Conservation (phyloP, 305 asterid species). For the Andrographis paniculata region DNA sequence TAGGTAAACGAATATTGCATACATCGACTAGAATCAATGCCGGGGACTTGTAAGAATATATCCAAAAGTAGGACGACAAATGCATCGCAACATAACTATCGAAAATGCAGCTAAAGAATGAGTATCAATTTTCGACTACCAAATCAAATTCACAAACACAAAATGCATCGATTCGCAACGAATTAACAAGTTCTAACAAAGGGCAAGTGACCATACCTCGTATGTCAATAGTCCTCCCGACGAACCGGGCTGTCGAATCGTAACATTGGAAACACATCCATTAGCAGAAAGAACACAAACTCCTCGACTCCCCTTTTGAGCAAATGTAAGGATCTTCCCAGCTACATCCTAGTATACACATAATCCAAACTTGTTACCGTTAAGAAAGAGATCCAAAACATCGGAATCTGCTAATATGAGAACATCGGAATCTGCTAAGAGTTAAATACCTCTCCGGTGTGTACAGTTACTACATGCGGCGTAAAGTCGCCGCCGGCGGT, state of each 20-base stretch:
- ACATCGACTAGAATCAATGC: no score
- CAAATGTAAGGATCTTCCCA: conserved; percentile 70
- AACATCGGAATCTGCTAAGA: no score
- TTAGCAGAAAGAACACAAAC: conserved; percentile 84
- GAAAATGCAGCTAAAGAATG: no score
- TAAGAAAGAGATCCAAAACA: not conserved
- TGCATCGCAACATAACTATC: no score
- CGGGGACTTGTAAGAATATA: no score
- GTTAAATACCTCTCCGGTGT: conserved; percentile 74
- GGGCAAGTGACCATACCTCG: conserved; percentile 43
- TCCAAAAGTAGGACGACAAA: not conserved
- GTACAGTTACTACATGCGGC: conserved; percentile 79
- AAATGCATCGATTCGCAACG: not conserved
- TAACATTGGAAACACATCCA: conserved; percentile 81
- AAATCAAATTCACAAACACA: not conserved
- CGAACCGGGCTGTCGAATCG: conserved; percentile 88
- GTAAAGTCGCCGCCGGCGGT: conserved; percentile 93
- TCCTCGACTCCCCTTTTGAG: conserved; percentile 76
- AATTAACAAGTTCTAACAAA: not conserved
- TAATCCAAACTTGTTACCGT: not conserved
- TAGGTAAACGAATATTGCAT: no score
- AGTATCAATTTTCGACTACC: no score
- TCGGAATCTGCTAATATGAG: no score
- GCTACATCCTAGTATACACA: conserved; percentile 63
- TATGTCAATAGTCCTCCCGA: conserved; percentile 86